Conservation (phyloP, 306 rosid species). For the Canavalia ensiformis region DNA sequence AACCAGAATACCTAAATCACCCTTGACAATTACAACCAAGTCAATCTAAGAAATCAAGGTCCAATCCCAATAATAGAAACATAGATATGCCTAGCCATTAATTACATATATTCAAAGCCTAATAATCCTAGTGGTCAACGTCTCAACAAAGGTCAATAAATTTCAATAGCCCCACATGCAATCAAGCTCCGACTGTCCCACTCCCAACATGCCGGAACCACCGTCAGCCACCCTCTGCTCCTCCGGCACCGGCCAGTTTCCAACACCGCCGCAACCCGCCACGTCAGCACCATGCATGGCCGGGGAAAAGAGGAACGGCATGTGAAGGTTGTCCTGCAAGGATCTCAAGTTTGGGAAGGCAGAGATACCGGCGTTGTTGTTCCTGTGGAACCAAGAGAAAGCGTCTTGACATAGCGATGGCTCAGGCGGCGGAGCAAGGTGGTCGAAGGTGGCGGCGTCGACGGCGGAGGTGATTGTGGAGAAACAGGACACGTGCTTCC, state of each 20-base stretch:
- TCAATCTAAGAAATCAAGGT: not conserved
- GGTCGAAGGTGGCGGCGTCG: constrained; percentile 19
- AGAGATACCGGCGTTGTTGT: constrained; percentile 57
- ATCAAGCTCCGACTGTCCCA: constrained; percentile 66
- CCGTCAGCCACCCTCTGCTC: constrained; percentile 46
- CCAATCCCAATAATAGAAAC: not conserved
- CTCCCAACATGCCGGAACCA: constrained; percentile 47
- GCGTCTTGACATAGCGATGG: constrained; percentile 43
- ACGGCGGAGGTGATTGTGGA: constrained; percentile 72
- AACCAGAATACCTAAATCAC: constrained; percentile 21
- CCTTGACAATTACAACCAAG: not conserved
- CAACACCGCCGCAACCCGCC: not conserved
- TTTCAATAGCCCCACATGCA: constrained; percentile 81
- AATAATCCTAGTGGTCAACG: constrained; percentile 36
- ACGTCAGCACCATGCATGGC: constrained; percentile 26
- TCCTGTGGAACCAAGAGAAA: constrained; percentile 50
- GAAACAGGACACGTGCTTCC: constrained; percentile 99
- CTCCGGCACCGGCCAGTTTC: constrained; percentile 55
- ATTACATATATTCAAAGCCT: constrained; percentile 8
- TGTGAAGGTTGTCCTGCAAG: constrained; percentile 80
- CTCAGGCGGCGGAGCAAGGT: not conserved
- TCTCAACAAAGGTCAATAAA: not conserved
- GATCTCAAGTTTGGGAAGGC: constrained; percentile 82
- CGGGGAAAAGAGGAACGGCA: constrained; percentile 63
- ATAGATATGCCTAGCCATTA: not conserved